Evolutionary conservation across 176 grass and related monocot species (phyloP).

Genomic region (Guadua angustifolia): DNA sequence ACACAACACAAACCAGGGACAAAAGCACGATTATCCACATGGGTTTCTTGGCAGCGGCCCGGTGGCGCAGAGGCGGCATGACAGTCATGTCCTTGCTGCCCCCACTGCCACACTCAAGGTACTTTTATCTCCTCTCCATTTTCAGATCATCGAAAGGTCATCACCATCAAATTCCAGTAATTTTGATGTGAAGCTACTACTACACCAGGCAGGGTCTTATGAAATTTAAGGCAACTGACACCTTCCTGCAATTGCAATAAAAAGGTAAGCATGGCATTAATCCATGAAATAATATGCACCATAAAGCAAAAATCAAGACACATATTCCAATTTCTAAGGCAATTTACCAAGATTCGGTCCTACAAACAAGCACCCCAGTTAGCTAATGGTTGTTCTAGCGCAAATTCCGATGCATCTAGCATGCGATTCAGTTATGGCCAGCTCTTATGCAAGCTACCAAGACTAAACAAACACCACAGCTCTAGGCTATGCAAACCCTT

Average conservation of each 20-base stretch:
- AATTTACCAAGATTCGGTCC: constrained; percentile 28
- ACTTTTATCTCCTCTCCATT: constrained; percentile 55
- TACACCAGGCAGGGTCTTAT: neutral
- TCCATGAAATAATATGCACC: neutral
- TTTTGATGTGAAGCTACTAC: neutral
- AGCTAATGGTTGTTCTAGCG: constrained; percentile 15
- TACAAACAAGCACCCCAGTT: neutral
- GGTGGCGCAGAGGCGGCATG: constrained; percentile 62
- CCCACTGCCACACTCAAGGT: constrained; percentile 39
- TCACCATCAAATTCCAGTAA: constrained; percentile 32
- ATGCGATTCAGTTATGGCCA: constrained; percentile 22
- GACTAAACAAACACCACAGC: neutral
- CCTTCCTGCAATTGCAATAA: constrained; percentile 38
- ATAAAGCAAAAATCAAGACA: constrained; percentile 8
- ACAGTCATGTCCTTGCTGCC: constrained; percentile 60
- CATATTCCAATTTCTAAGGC: neutral
- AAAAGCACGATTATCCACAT: constrained; percentile 91
- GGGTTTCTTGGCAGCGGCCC: constrained; percentile 66
- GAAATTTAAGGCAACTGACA: neutral
- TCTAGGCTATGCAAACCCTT: neutral
- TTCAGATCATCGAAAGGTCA: constrained; percentile 35
- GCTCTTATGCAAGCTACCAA: neutral
- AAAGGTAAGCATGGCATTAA: constrained; percentile 22
- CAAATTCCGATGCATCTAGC: neutral
- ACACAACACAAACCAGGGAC: constrained; percentile 65